Evolutionary conservation across 208 protist genomes (phyloP), one percentile per base, ranked within the genome.

Genomic region (Vickermania spadyakhi): DNA sequence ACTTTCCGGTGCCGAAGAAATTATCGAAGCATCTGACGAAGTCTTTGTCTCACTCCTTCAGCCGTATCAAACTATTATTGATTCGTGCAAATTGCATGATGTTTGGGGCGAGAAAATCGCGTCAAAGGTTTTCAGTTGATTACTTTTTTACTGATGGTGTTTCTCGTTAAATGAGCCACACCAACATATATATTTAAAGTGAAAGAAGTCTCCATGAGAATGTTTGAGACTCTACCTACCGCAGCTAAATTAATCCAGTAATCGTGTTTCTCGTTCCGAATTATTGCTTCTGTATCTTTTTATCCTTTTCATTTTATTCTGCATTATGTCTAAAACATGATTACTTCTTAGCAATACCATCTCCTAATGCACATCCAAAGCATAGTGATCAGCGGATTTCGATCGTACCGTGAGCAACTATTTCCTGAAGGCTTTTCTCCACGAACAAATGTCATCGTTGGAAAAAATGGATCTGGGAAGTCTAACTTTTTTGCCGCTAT

Each of bases 401-500:
- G 90, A 27, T 94, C 88, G 0, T 97, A 97, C 67, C 71, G 86
- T 1, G 84, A 97, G 65, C 91, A 96, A 60, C 81, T 87, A 0
- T 92, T 93, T 66, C 72, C 73, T 0, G 84, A 91, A 31, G 82
- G 84, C 1, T 71, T 96, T 5, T 94, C 86, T 2, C 75, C 88
- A 0, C 75, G 63, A 69, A 84, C 69, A 77, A 89, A 96, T 65
- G 73, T 93, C 36, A 82, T 97, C 66, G 91, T 99, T 1, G 98
- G 98, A 0, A 89, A 89, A 55, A 99, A 99, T 84, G 98, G 98
- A 2, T 91, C 87, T 2, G 98, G 98, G 23, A 99, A 99, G 72
- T 96, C 86, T 1, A 99, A 99, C 73, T 98, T 99, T 50, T 98
- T 99, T 73, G 70, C 84, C 31, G 96, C 97, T 1, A 92, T 99